These are phyloP conservation scores for Hypsizygus ulmarius DNA, from an alignment of 1,284 basidiomycete genomes.

Conservation along the genomic window DNA sequence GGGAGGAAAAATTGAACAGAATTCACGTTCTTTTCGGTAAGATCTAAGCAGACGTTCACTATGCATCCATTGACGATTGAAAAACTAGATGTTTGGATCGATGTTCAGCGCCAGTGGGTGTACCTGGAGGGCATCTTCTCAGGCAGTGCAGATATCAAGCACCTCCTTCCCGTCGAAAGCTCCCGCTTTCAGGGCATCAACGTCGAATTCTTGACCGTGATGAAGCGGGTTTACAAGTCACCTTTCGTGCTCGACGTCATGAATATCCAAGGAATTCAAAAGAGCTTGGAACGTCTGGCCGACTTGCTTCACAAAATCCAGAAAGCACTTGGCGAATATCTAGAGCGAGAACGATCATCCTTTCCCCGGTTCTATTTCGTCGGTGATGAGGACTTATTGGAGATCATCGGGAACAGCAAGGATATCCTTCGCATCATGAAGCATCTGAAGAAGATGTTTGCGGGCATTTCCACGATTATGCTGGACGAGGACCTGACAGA, in stretches of 20 bases:
- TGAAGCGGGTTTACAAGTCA: slow-evolving; percentile 99
- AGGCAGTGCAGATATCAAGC: slow-evolving; percentile 98
- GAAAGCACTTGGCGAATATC: slow-evolving; percentile 98
- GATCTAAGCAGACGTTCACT: slow-evolving; percentile 17
- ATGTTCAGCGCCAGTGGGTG: slow-evolving; percentile 99
- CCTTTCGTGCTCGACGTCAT: slow-evolving; percentile 97
- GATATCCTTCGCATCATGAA: slow-evolving; percentile 98
- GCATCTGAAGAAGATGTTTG: slow-evolving; percentile 99
- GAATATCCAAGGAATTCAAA: slow-evolving; percentile 95
- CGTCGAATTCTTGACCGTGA: slow-evolving; percentile 95
- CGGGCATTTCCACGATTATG: slow-evolving; percentile 87
- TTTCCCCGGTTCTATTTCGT: slow-evolving; percentile 99
- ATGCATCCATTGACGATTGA: slow-evolving; percentile 4
- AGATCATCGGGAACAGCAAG: slow-evolving; percentile 99
- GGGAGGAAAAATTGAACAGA: slow-evolving; percentile 94
- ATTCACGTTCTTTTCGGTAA: slow-evolving; percentile 93
- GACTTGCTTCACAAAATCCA: slow-evolving; percentile 98
- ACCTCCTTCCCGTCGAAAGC: slow-evolving; percentile 95
- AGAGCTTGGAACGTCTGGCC: slow-evolving; percentile 94
- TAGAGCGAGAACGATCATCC: slow-evolving; percentile 94
- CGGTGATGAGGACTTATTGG: slow-evolving; percentile 97
- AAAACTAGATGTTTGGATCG: slow-evolving; percentile 92
- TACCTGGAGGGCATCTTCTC: slow-evolving; percentile 99
- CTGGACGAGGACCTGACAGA: slow-evolving; percentile 89
- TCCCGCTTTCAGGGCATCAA: slow-evolving; percentile 99